Percentiles rank a stretch among this genome's conserved stretches.
Conservation (phyloP, 2,329 filamentous ascomycete genomes). For the Fusarium temperatum region DNA sequence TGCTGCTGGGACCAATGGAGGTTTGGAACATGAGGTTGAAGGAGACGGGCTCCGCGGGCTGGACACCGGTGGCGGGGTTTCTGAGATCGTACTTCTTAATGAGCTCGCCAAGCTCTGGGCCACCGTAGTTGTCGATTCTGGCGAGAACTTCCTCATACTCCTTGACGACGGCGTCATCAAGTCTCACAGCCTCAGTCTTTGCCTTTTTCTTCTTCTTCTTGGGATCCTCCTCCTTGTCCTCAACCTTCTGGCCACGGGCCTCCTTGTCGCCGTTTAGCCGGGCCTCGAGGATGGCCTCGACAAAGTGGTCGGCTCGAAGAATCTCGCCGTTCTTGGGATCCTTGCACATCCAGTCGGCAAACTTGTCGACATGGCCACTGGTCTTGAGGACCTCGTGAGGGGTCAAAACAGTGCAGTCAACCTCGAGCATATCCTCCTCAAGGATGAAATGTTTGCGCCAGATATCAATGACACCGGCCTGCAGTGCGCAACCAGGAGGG, state of each 20-base stretch:
- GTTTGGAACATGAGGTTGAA: slow-evolving; percentile 99
- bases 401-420: slow-evolving; percentile 93
- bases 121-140: slow-evolving; percentile 94
- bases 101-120: slow-evolving; percentile 83
- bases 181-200: slow-evolving; percentile 79
- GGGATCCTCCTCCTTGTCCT: slow-evolving; percentile 75
- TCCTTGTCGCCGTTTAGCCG: slow-evolving; percentile 91
- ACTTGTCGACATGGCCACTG: slow-evolving; percentile 95
- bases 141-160: slow-evolving; percentile 94
- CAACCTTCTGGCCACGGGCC: slow-evolving; percentile 83
- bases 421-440: slow-evolving; percentile 94
- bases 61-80: slow-evolving; percentile 82
- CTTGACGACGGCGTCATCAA: slow-evolving; percentile 84
- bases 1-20: slow-evolving; percentile 90
- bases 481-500: slow-evolving; percentile 84
- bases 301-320: slow-evolving; percentile 93
- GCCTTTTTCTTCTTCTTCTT: slow-evolving; percentile 93
- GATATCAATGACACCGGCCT: slow-evolving; percentile 85
- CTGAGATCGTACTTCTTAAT: slow-evolving; percentile 92
- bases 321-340: slow-evolving; percentile 98
- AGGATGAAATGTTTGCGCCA: slow-evolving; percentile 95
- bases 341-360: slow-evolving; percentile 99
- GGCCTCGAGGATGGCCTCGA: slow-evolving; percentile 90
- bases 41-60: slow-evolving; percentile 81
- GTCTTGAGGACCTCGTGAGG: slow-evolving; percentile 95